Evolutionary conservation across 345 rosid species (phyloP).

Genomic region (Aurinia saxatilis): DNA sequence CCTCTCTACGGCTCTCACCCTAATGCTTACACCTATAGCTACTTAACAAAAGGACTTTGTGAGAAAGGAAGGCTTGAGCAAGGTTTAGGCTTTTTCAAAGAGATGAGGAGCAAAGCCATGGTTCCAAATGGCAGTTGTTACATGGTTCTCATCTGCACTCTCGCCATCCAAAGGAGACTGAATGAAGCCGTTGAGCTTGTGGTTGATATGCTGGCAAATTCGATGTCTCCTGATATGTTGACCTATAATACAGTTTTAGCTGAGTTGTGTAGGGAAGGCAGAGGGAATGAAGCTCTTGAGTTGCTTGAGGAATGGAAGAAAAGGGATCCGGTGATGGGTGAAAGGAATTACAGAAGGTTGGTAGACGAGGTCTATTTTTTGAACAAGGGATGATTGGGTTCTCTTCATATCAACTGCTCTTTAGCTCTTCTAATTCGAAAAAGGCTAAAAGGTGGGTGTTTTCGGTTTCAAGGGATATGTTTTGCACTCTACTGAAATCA

Average conservation of each 20-base stretch:
- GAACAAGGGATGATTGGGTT: conserved; percentile 30
- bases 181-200: conserved; percentile 45
- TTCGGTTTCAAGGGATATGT: background rate
- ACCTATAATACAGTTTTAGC: conserved; percentile 76
- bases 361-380: conserved; percentile 45
- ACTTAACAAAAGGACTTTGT: conserved; percentile 68
- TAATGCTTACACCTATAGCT: conserved; percentile 58
- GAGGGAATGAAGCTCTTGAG: conserved; percentile 56
- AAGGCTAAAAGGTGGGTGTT: background rate
- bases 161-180: conserved; percentile 48
- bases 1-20: conserved; percentile 78
- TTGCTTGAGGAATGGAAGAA: conserved; percentile 71
- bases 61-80: conserved; percentile 63
- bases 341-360: conserved; percentile 50
- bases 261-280: conserved; percentile 67
- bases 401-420: background rate
- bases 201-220: conserved; percentile 62
- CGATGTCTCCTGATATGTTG: conserved; percentile 60
- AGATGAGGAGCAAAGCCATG: conserved; percentile 59
- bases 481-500: background rate
- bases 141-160: conserved; percentile 75
- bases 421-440: background rate
- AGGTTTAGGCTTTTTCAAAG: conserved; percentile 74
- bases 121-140: conserved; percentile 56
- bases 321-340: conserved; percentile 60